Percentiles rank a stretch among this genome's conserved stretches.
Conservation (phyloP, 2,329 filamentous ascomycete genomes). For the Fusarium veterinarium region DNA sequence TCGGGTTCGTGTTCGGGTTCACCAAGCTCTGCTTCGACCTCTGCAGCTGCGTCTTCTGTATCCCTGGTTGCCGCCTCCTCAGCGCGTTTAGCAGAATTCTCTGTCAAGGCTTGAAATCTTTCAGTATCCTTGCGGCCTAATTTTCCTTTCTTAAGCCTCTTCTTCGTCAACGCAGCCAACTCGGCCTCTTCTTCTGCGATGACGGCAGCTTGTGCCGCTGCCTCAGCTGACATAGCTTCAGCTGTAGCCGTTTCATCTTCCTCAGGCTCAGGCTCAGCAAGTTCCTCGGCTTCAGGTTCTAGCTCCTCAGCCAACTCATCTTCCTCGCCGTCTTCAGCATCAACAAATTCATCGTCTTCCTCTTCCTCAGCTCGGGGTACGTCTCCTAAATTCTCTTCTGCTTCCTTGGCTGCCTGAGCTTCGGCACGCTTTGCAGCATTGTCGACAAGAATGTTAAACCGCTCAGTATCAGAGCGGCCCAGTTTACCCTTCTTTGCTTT, state of each 20-base stretch:
- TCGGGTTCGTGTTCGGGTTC: conserved; percentile 44
- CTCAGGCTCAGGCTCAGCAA: conserved; percentile 32
- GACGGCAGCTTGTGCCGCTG: conserved; percentile 15
- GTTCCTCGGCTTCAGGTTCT: conserved; percentile 2
- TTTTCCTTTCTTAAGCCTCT: conserved; percentile 51
- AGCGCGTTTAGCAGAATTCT: conserved; percentile 19
- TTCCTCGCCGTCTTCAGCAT: conserved; percentile 25
- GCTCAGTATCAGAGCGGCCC: conserved; percentile 42
- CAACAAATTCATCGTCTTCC: conserved; percentile 30
- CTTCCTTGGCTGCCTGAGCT: conserved; percentile 44
- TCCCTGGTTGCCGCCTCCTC: conserved; percentile 26
- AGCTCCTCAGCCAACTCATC: conserved; percentile 7
- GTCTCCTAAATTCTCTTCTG: conserved; percentile 44
- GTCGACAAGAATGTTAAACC: conserved; percentile 30
- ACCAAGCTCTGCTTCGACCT: conserved; percentile 39
- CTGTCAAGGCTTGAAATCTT: conserved; percentile 23
- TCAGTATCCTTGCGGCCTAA: conserved; percentile 41
- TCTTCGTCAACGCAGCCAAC: conserved; percentile 53
- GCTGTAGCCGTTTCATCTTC: conserved; percentile 42
- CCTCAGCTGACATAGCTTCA: conserved; percentile 28
- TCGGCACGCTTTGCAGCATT: conserved; percentile 43
- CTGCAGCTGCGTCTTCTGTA: conserved; percentile 44
- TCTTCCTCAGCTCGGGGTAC: conserved; percentile 50
- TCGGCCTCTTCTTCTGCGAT: conserved; percentile 55
- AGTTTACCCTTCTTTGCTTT: conserved; percentile 46